Percentiles rank a stretch among this genome's conserved stretches.
These are phyloP conservation scores for Schizosaccharomyces cryophilus DNA, from an alignment of 805 yeast genomes.

Conservation along the genomic window DNA sequence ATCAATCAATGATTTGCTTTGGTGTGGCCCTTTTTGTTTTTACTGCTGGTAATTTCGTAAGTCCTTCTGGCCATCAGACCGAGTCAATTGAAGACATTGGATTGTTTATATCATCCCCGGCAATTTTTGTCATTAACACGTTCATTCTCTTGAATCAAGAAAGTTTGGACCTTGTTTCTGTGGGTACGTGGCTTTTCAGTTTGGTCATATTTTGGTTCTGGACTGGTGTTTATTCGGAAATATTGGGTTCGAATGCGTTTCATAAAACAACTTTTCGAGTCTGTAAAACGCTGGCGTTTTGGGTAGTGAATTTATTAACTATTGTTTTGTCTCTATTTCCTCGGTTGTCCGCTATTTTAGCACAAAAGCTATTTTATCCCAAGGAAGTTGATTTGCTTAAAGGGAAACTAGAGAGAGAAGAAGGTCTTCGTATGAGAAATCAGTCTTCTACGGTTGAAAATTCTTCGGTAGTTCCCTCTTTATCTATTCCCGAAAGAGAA, in stretches of 20 bases:
- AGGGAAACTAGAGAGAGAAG: not conserved
- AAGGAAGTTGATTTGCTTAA: slow-evolving; percentile 29
- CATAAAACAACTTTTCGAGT: slow-evolving; percentile 39
- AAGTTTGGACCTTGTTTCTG: slow-evolving; percentile 56
- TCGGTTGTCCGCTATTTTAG: slow-evolving; percentile 27
- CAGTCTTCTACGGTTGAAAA: too few relatives aligned
- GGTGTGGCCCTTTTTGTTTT: slow-evolving; percentile 41
- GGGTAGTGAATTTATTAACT: slow-evolving; percentile 43
- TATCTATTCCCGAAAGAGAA: too few relatives aligned
- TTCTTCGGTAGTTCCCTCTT: too few relatives aligned
- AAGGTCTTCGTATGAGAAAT: not conserved
- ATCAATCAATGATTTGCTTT: slow-evolving; percentile 47
- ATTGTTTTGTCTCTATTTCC: slow-evolving; percentile 34
- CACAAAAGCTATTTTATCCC: slow-evolving; percentile 31
- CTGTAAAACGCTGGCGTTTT: slow-evolving; percentile 35
- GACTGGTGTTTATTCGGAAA: slow-evolving; percentile 53
- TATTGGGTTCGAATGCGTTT: slow-evolving; percentile 28
- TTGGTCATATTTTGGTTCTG: slow-evolving; percentile 37
- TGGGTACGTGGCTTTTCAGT: slow-evolving; percentile 29
- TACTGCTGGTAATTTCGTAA: slow-evolving; percentile 21
- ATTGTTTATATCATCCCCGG: slow-evolving; percentile 30
- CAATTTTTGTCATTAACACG: slow-evolving; percentile 39
- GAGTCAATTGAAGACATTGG: slow-evolving; percentile 58
- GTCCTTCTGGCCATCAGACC: slow-evolving; percentile 24
- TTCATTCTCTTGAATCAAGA: slow-evolving; percentile 44